These are phyloP conservation scores for Rhodotorula babjevae DNA, from an alignment of 768 basidiomycete genomes.

Conservation along the genomic window DNA sequence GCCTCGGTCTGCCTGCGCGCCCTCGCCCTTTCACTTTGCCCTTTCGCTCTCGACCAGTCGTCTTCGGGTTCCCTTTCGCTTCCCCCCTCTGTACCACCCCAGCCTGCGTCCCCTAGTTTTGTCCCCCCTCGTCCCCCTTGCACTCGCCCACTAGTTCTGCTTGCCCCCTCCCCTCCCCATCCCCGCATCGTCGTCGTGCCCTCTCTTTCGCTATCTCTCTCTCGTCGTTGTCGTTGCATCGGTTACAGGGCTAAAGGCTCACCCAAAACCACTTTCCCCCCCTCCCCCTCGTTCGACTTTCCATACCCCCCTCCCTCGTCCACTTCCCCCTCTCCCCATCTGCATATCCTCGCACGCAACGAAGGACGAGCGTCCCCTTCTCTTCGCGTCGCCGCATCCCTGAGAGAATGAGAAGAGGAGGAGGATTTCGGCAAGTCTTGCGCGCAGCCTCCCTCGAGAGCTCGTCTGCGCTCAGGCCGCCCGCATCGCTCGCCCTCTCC, in stretches of 20 bases:
- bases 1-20: neutral
- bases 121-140: neutral
- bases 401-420: too few relatives aligned
- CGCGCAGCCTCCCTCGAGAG: too few relatives aligned
- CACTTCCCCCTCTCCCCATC: neutral
- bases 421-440: too few relatives aligned
- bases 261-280: neutral
- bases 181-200: too few relatives aligned
- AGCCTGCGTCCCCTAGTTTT: neutral
- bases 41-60: neutral
- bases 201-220: neutral
- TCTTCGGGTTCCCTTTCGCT: neutral
- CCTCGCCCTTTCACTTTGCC: neutral
- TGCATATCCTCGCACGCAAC: neutral
- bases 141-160: neutral
- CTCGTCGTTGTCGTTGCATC: slow-evolving; percentile 15
- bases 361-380: neutral
- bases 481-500: too few relatives aligned
- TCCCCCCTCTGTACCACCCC: neutral
- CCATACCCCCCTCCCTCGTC: neutral
- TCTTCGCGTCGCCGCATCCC: too few relatives aligned
- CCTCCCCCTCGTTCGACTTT: neutral
- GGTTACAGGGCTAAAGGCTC: neutral
- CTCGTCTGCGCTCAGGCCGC: too few relatives aligned
- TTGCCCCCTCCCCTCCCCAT: too few relatives aligned